Evolutionary conservation across 768 basidiomycete species (phyloP).

Genomic region (Mycena pura): DNA sequence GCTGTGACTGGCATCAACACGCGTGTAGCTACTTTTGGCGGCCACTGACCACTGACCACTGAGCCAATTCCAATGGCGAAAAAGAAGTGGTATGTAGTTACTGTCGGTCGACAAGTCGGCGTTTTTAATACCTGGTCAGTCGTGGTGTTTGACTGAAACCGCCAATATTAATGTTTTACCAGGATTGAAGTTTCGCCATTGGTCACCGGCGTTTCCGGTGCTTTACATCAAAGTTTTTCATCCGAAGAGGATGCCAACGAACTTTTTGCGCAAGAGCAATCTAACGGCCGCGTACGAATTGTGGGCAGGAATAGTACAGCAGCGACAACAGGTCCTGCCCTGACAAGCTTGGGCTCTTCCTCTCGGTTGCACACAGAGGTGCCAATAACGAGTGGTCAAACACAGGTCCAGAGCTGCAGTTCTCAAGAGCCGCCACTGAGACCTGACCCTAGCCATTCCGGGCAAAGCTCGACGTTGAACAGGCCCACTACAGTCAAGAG

Average conservation of each 20-base stretch:
- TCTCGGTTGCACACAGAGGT: neutral
- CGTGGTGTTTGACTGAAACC: neutral
- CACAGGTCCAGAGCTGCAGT: neutral
- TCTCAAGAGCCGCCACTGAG: neutral
- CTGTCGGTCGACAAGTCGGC: conserved; percentile 44
- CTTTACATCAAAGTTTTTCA: conserved; percentile 50
- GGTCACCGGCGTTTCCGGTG: conserved; percentile 49
- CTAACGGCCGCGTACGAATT: conserved; percentile 38
- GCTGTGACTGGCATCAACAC: neutral
- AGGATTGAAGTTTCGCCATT: conserved; percentile 56
- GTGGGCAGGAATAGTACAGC: conserved; percentile 19
- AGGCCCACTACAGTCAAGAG: neutral
- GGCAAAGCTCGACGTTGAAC: neutral
- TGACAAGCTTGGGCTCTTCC: neutral
- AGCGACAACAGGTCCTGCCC: neutral
- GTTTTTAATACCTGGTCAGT: conserved; percentile 48
- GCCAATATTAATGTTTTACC: neutral
- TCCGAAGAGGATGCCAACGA: conserved; percentile 49
- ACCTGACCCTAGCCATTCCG: neutral
- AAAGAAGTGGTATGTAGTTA: conserved; percentile 52
- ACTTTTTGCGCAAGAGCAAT: conserved; percentile 36
- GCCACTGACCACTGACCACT: no score
- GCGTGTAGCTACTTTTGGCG: no score
- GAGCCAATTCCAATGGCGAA: no score
- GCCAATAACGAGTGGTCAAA: neutral